Evolutionary conservation across 345 rosid genomes (phyloP), one percentile per base, ranked within the genome.

Genomic region (Diplotaxis tenuifolia): DNA sequence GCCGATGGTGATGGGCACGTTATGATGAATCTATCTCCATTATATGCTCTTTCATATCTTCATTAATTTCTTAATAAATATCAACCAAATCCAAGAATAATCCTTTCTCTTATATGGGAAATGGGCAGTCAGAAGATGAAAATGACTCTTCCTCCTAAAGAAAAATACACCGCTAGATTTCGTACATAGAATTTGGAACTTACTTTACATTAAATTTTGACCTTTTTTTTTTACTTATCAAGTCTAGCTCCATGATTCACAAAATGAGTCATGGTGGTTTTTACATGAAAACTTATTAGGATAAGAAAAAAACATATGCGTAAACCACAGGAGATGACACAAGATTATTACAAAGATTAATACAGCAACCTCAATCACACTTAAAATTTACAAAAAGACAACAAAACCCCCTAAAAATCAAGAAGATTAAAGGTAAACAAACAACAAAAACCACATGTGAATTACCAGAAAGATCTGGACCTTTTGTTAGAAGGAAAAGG

Each of bases 401-500:
- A 25, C 57, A 38, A 9, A 18, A 38, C 9, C 6, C 19, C 22
- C 80, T 70, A 65, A 7, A 71, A 71, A 75, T 64, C 40, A 52
- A 50, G 25, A 75, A 29, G 25, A 36, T 9, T 31, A 52, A 15
- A 40, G 20, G 14, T 3, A 6, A 49, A 12, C 21, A 36, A 68
- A 76, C 52, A 45, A 47, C 53, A 47, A n/a, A 15, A 42, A 7
- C 50, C 0, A n/a, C 50, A 55, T 50, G 14, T 19, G 31, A 54
- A 40, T 79, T 77, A 82, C 88, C 92, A 83, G 29, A 84, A 72
- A 59, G 81, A 74, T 69, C 82, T 84, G 22, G 77, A 73, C 80
- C 83, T 86, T 84, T 90, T 90, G 66, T 86, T 90, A 70, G 80
- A 79, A 70, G 65, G 21, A 64, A 45, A 36, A 25, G 70, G 79